Evolutionary conservation across 345 rosid species (phyloP), one percentile per base, ranked within the genome.

Genomic region (Acer saccharum): DNA sequence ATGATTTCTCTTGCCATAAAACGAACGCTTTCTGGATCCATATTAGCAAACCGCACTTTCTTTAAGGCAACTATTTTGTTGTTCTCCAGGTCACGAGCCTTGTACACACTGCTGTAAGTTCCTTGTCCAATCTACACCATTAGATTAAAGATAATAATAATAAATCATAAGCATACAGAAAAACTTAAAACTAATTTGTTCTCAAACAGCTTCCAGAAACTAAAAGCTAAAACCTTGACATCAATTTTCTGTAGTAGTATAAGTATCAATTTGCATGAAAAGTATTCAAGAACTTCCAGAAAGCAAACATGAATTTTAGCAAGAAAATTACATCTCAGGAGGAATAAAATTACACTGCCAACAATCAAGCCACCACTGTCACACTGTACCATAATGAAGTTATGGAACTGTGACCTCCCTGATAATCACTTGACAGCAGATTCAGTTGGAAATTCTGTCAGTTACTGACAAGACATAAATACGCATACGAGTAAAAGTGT

Each of bases 1-100:
- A 83, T 72, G 73, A 89, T 87, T 83, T 89, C 92, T 85, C 92
- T 87, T 4, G 92, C 92, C 92, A 89, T 89, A 74, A 89, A 89
- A 14, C 88, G 89, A 70, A 89, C 92, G 62, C 92, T 89, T 79
- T 87, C 92, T 2, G 90, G 92, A 76, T 89, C 92, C 90, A 86
- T 89, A 67, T 84, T 89, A 75, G 92, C 88, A 78, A 89, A 89
- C 20, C 89, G 80, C 23, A 89, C 92, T 84, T 89, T 89, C 82
- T 89, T 89, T 69, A 89, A 62, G 57, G 92, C 92, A 29, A 89
- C 92, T 75, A 87, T 77, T 77, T 84, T 81, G 39, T 81, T 79
- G n/a, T 85, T 87, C 71, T 87, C 92, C 18, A 87, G 86, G 77
- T 89, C 92, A 20, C 88, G 82, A 64, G 92, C 90, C 75, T 78